Evolutionary conservation across 306 rosid species (phyloP).

Genomic region (Dalbergia cochinchinensis): DNA sequence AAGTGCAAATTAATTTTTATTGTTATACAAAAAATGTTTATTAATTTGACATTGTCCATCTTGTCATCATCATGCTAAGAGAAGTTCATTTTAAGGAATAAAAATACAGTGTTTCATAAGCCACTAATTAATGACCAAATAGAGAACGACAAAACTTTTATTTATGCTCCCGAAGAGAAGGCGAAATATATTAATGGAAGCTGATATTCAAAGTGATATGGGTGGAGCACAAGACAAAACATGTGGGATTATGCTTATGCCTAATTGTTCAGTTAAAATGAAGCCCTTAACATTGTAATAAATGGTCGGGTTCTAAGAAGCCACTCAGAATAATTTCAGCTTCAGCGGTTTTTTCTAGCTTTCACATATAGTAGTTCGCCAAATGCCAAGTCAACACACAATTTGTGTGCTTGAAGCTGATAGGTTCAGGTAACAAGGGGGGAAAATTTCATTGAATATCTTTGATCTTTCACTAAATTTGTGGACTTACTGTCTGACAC

Average conservation of each 20-base stretch:
- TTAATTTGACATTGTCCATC: constrained; percentile 21
- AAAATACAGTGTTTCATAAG: background rate
- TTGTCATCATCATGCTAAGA: constrained; percentile 15
- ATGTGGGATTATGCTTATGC: constrained; percentile 61
- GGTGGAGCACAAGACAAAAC: constrained; percentile 78
- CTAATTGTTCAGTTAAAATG: constrained; percentile 28
- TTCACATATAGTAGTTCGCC: constrained; percentile 2
- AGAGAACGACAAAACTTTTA: constrained; percentile 36
- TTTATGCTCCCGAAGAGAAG: constrained; percentile 38
- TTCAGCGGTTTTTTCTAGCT: constrained; percentile 28
- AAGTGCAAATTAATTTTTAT: background rate
- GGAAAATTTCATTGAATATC: background rate
- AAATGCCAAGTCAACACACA: background rate
- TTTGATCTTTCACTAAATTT: constrained; percentile 9
- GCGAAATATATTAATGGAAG: constrained; percentile 33
- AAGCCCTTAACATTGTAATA: constrained; percentile 22
- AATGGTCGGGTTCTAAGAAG: constrained; percentile 51
- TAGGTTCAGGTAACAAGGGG: background rate
- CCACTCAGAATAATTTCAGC: constrained; percentile 41
- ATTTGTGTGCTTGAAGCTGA: constrained; percentile 41
- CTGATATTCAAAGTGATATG: constrained; percentile 46
- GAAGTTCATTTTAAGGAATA: constrained; percentile 37
- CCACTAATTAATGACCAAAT: constrained; percentile 22
- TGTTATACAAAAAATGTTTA: background rate
- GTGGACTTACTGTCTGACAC: constrained; percentile 10